Evolutionary conservation across 768 basidiomycete species (phyloP), one percentile per base, ranked within the genome.

Genomic region (Dioszegia crocea): DNA sequence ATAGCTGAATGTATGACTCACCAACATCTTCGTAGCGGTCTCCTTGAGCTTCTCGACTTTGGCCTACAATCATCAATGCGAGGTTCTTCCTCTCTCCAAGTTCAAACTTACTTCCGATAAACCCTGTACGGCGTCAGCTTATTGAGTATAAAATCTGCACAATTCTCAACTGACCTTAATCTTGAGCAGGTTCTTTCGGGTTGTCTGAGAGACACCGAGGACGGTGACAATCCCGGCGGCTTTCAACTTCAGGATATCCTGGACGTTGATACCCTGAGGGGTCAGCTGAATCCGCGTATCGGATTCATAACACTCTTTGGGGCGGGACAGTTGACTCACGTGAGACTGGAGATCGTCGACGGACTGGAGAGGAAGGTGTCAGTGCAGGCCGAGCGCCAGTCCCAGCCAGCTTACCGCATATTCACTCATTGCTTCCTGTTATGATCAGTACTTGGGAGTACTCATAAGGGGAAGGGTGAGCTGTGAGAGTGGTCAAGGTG

Each of bases 41-140:
- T 96, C 92, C 89, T 94, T 94, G 68, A 97, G 89, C 76, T 98
- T 98, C 71, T 98, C 93, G 1, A 98, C 91, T 75, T 98, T 98
- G 0, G 93, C 70, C 71, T 76, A 47, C 9, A n/a, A 12, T n/a
- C 10, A 23, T 61, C 9, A 46, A 29, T 48, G 5, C 16, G 14
- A 30, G n/a, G 5, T 43, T 43, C 40, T 17, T 43, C 40, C 40
- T 43, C n/a, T 33, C 40, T 9, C 8, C 14, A 21, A 12, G 4
- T 10, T 12, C 23, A 26, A 4, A 92, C 83, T 94, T 86, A 41
- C 93, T 93, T 49, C 24, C 2, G 50, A 27, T 12, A 60, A 10
- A 45, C 45, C 56, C 45, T 57, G 16, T 16, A 90, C 23, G 24
- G 21, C 40, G 14, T 51, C 19, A 33, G 55, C 36, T 24, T 9